These are phyloP conservation scores for Fonsecaea multimorphosa DNA, from an alignment of 2,329 filamentous ascomycete species.

Conservation along the genomic window DNA sequence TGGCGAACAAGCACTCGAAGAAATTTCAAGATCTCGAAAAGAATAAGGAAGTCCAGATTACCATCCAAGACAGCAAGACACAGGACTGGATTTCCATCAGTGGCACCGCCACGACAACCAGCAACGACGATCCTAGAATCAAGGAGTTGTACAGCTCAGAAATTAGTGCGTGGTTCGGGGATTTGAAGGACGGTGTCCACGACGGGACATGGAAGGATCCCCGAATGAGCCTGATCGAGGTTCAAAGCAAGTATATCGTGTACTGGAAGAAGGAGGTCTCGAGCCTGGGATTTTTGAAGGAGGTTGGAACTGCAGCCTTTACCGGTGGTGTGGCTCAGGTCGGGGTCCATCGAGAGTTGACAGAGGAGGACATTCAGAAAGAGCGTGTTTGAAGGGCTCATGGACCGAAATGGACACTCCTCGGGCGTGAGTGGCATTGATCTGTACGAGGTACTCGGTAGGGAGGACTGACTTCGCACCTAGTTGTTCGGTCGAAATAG, in stretches of 20 bases:
- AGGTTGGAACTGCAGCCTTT: slow-evolving; percentile 47
- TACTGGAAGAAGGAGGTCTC: slow-evolving; percentile 49
- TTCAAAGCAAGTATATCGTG: slow-evolving; percentile 48
- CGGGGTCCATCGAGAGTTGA: slow-evolving; percentile 42
- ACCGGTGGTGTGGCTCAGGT: slow-evolving; percentile 50
- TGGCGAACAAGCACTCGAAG: slow-evolving; percentile 54
- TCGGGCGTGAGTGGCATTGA: too few relatives aligned
- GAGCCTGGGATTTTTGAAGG: slow-evolving; percentile 48
- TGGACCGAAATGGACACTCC: not conserved
- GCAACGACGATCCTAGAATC: slow-evolving; percentile 56
- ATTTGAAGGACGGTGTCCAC: slow-evolving; percentile 57
- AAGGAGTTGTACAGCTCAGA: slow-evolving; percentile 53
- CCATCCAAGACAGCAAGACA: slow-evolving; percentile 54
- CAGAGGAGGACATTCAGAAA: slow-evolving; percentile 38
- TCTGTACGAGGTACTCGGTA: too few relatives aligned
- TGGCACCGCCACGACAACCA: slow-evolving; percentile 49
- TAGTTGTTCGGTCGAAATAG: not conserved
- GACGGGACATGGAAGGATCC: slow-evolving; percentile 55
- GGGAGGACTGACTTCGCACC: too few relatives aligned
- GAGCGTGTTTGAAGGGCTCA: slow-evolving; percentile 30
- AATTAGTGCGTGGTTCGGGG: slow-evolving; percentile 57
- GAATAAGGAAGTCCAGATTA: slow-evolving; percentile 52
- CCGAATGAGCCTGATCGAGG: slow-evolving; percentile 53
- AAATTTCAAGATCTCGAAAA: slow-evolving; percentile 56
- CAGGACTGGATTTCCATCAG: slow-evolving; percentile 57